Evolutionary conservation across 2,329 filamentous ascomycete genomes (phyloP), one percentile per base, ranked within the genome.

Genomic region (Diaporthe sp.): DNA sequence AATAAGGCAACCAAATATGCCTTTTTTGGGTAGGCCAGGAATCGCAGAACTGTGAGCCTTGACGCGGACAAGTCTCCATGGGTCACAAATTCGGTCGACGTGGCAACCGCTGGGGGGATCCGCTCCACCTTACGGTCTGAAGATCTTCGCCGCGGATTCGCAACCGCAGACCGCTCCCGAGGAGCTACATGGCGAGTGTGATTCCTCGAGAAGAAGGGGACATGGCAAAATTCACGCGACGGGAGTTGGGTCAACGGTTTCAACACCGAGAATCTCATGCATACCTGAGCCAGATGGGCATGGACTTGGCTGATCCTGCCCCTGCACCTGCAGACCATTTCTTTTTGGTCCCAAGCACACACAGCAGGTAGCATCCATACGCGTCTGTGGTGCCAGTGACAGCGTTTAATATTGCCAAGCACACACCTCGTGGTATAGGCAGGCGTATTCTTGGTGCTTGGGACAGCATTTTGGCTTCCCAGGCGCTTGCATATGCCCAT

Each of bases 1-100:
- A 37, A n/a, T 13, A 58, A 70, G 65, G 65, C 65, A 70, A 55
- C 65, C 65, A 53, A 49, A 39, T 25, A 31, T 37, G 20, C 31
- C 28, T 28, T 37, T 10, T 15, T 51, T 51, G 12, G 12, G 63
- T 22, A 53, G 8, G 13, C 28, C 39, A 12, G 31, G 34, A 15
- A 42, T 13, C n/a, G 28, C 31, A 49, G 6, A 39, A n/a, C 13
- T 13, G 20, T 20, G 22, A 39, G 20, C 4, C 10, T 28, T 51
- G 31, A 39, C 31, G 15, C 47, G 20, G 22, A 13, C 12, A 70
- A 10, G 7, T 17, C 65, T 22, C 31, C 63, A 51, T 49, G 31
- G 44, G 20, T 22, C 22, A n/a, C 5, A 53, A 7, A 17, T 15
- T 12, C 13, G 10, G 34, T 55, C 31, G 63, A 68, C 63, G 63